These are phyloP conservation scores for Abortiporus biennis DNA, from an alignment of 1,284 basidiomycete species.

Conservation along the genomic window DNA sequence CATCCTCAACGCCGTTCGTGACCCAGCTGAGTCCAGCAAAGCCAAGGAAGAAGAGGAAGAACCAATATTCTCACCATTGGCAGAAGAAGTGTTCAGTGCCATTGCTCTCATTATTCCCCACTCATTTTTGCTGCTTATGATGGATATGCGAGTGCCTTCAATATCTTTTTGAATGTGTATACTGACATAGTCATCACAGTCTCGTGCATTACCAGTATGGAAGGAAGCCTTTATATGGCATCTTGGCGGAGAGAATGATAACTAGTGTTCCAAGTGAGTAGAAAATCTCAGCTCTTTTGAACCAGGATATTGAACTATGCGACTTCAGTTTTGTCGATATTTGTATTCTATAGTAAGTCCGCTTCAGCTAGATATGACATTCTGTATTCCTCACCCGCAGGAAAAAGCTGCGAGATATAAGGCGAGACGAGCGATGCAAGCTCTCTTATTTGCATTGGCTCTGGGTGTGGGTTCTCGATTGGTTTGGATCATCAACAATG, in stretches of 20 bases:
- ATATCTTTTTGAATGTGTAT: background rate
- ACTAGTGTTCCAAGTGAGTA: slow-evolving; percentile 64
- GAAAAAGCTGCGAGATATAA: slow-evolving; percentile 60
- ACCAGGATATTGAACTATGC: background rate
- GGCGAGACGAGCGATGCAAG: slow-evolving; percentile 41
- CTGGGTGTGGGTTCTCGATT: slow-evolving; percentile 53
- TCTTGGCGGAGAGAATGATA: slow-evolving; percentile 47
- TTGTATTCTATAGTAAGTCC: slow-evolving; percentile 72
- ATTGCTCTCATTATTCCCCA: slow-evolving; percentile 61
- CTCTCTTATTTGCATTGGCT: slow-evolving; percentile 51
- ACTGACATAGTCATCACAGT: slow-evolving; percentile 33
- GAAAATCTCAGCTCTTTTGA: background rate
- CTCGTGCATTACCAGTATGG: slow-evolving; percentile 74
- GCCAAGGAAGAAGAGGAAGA: slow-evolving; percentile 21
- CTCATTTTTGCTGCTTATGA: slow-evolving; percentile 62
- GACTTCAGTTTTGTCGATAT: slow-evolving; percentile 54
- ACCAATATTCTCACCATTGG: slow-evolving; percentile 39
- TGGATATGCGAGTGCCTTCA: slow-evolving; percentile 78
- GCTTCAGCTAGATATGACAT: background rate
- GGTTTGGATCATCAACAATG: slow-evolving; percentile 64
- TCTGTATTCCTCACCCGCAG: background rate
- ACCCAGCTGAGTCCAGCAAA: slow-evolving; percentile 6
- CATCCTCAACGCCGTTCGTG: slow-evolving; percentile 42
- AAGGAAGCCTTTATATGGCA: slow-evolving; percentile 40
- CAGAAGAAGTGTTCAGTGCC: slow-evolving; percentile 66